Conservation (phyloP, 1,284 basidiomycete genomes). For the Sanguinoderma infundibulare region DNA sequence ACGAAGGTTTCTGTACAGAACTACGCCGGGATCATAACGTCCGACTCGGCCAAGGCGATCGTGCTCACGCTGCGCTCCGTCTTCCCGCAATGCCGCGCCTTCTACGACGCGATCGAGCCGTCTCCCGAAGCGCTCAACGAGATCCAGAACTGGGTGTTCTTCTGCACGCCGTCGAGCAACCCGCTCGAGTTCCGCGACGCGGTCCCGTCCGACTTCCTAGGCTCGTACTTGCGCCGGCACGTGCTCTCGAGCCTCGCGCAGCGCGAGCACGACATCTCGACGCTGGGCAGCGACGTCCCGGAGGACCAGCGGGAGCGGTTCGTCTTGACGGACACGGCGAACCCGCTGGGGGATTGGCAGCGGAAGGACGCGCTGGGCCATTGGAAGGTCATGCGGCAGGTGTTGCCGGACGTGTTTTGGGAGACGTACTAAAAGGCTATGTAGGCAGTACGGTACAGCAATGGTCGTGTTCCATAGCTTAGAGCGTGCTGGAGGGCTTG, state of each 20-base stretch:
- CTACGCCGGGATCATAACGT: conserved; percentile 70
- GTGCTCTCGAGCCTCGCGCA: conserved; percentile 44
- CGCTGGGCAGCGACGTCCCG: conserved; percentile 45
- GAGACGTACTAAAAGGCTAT: conserved; percentile 53
- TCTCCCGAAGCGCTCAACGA: conserved; percentile 52
- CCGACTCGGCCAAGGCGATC: conserved; percentile 68
- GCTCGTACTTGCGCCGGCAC: conserved; percentile 65
- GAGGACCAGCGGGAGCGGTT: conserved; percentile 45
- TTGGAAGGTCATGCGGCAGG: conserved; percentile 74
- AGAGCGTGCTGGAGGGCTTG: too few species aligned
- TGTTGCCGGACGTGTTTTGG: conserved; percentile 63
- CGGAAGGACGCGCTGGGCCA: conserved; percentile 64
- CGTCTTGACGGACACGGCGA: conserved; percentile 62
- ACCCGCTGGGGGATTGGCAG: conserved; percentile 67
- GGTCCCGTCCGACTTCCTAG: conserved; percentile 59
- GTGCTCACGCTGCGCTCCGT: conserved; percentile 66
- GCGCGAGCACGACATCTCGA: conserved; percentile 59
- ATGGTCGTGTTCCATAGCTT: background rate
- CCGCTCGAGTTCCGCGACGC: conserved; percentile 71
- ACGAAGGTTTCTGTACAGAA: conserved; percentile 52
- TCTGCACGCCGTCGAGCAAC: conserved; percentile 68
- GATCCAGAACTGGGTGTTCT: conserved; percentile 82
- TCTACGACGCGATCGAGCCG: conserved; percentile 67
- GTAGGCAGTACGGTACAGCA: too few species aligned
- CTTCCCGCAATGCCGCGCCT: conserved; percentile 80